phyloP scores from a whole-genome alignment of 169 alveolate genomes.

The Eimeria mitis region DNA sequence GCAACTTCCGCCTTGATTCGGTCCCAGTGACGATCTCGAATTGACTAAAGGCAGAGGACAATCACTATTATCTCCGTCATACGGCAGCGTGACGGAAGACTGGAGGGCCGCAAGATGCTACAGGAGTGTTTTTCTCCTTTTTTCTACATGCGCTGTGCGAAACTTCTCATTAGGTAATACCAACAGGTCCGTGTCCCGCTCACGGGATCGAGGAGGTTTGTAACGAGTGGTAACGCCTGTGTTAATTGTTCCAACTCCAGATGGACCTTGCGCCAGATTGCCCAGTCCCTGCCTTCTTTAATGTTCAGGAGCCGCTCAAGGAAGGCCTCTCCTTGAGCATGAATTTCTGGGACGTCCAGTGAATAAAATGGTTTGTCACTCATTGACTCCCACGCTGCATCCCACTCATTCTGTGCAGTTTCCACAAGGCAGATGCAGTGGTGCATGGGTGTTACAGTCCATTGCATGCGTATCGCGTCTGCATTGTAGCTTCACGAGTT shows the following conservation, averaged over 20 bases:
- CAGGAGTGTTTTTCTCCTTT: not conserved
- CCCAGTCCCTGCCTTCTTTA: conserved; percentile 78
- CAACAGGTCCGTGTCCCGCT: not conserved
- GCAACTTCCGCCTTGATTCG: conserved; percentile 84
- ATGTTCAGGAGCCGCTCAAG: conserved; percentile 52
- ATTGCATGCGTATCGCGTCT: not conserved
- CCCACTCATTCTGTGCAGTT: conserved; percentile 81
- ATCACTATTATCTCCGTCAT: not conserved
- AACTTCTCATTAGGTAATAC: not conserved
- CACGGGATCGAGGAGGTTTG: conserved; percentile 81
- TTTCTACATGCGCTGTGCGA: not conserved
- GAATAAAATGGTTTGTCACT: conserved; percentile 58
- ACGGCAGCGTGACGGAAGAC: not conserved
- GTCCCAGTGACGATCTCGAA: conserved; percentile 86
- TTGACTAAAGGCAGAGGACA: conserved; percentile 46
- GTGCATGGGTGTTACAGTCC: too few species aligned
- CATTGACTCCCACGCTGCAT: conserved; percentile 73
- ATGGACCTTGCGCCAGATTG: conserved; percentile 84
- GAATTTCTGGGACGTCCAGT: conserved; percentile 66
- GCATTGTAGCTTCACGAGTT: not conserved
- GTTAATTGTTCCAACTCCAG: conserved; percentile 84
- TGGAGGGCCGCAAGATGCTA: not conserved
- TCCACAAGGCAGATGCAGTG: not conserved
- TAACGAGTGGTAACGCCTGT: conserved; percentile 85
- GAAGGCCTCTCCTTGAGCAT: conserved; percentile 50